Percentiles rank a stretch among this genome's conserved stretches.
Conservation (phyloP, 352 stramenopile genomes). For the Pelagophyceae sp. region DNA sequence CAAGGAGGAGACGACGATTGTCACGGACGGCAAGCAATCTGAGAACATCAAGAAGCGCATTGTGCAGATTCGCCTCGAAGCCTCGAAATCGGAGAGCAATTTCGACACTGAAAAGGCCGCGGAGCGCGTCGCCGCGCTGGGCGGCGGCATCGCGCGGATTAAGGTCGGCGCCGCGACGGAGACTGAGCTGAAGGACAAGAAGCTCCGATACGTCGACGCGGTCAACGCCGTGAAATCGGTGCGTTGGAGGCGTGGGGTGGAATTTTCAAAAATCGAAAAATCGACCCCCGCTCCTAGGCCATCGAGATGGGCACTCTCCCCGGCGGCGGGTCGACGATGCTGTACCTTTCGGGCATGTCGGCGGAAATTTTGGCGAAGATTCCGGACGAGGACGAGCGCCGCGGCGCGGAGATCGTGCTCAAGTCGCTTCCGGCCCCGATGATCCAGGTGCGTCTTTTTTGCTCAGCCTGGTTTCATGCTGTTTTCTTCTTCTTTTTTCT, state of each 20-base stretch:
- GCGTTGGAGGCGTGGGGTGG: too few species aligned
- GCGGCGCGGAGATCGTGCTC: conserved; percentile 60
- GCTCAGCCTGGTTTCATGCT: too few species aligned
- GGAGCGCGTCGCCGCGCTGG: conserved; percentile 65
- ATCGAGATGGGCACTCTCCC: conserved; percentile 65
- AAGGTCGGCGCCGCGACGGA: conserved; percentile 72
- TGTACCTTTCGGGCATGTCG: conserved; percentile 50
- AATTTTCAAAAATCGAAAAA: too few species aligned
- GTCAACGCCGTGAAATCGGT: conserved; percentile 64
- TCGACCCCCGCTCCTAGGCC: too few species aligned
- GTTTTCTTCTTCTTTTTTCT: too few species aligned
- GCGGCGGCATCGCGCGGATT: conserved; percentile 67
- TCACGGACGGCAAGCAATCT: conserved; percentile 59
- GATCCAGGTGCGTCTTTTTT: too few species aligned
- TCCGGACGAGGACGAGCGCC: conserved; percentile 56
- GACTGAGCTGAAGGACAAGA: conserved; percentile 78
- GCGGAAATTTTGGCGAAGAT: conserved; percentile 47
- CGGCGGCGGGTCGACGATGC: conserved; percentile 59
- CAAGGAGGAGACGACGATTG: conserved; percentile 68
- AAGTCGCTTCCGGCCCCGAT: conserved; percentile 52
- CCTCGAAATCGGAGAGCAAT: conserved; percentile 54
- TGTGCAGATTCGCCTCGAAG: conserved; percentile 51
- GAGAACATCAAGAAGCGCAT: conserved; percentile 58
- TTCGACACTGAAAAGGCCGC: conserved; percentile 67
- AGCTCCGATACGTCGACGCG: conserved; percentile 74